Percentiles rank a stretch among this genome's conserved stretches.
Conservation (phyloP, 2,329 filamentous ascomycete genomes). For the Gaeumannomyces sp. region DNA sequence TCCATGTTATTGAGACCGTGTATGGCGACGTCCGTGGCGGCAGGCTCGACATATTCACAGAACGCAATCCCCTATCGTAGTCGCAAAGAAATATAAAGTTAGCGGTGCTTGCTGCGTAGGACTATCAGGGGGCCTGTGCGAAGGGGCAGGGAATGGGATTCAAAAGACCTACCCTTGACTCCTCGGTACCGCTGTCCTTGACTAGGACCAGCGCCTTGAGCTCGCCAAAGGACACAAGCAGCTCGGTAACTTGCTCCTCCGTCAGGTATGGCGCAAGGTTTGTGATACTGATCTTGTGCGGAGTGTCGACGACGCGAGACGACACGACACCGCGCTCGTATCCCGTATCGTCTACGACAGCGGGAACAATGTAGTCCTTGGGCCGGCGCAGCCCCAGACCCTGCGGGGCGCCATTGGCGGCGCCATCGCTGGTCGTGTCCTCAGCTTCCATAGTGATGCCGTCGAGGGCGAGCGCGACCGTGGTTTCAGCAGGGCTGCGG, state of each 20-base stretch:
- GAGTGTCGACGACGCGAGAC: constrained; percentile 78
- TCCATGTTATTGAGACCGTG: constrained; percentile 92
- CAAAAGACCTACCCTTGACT: constrained; percentile 68
- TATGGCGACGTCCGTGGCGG: constrained; percentile 75
- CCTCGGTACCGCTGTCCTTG: constrained; percentile 77
- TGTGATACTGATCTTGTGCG: constrained; percentile 89
- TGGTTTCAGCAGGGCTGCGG: constrained; percentile 79
- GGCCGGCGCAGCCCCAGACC: constrained; percentile 77
- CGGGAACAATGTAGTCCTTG: constrained; percentile 94
- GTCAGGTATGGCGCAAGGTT: constrained; percentile 84
- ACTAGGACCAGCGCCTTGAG: constrained; percentile 88
- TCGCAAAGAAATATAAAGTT: constrained; percentile 17
- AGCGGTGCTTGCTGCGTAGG: constrained; percentile 17
- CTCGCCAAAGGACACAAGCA: constrained; percentile 85
- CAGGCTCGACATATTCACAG: constrained; percentile 82
- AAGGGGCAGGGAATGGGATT: neutral
- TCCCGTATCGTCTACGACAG: constrained; percentile 64
- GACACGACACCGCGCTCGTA: constrained; percentile 74
- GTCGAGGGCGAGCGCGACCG: constrained; percentile 82
- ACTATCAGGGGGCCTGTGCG: neutral
- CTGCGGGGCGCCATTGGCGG: constrained; percentile 38
- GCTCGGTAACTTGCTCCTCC: constrained; percentile 86
- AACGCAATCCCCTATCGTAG: constrained; percentile 77
- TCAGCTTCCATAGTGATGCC: constrained; percentile 81
- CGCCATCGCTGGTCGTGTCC: constrained; percentile 50